Conservation (phyloP, 192 early-diverging fungal species). For the Dimargaris verticillata region DNA sequence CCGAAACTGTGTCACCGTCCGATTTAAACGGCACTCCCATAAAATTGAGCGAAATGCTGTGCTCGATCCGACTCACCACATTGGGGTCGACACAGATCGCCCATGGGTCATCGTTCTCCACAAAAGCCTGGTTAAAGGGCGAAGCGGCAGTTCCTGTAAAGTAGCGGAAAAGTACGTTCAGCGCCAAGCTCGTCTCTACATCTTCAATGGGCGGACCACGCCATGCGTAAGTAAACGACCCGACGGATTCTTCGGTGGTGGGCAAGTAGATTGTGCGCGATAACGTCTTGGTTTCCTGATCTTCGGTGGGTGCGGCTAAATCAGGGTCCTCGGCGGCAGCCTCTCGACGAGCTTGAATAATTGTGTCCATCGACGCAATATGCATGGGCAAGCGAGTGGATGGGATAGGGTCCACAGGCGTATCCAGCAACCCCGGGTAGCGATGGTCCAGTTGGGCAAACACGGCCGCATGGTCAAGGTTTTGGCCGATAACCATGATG, state of each 20-base stretch:
- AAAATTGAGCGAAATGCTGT: slow-evolving; percentile 43
- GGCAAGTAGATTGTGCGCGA: slow-evolving; percentile 34
- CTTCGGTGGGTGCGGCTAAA: slow-evolving; percentile 21
- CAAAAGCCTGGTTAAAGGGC: slow-evolving; percentile 59
- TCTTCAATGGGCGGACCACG: slow-evolving; percentile 50
- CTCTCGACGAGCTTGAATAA: slow-evolving; percentile 9
- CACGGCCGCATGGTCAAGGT: slow-evolving; percentile 23
- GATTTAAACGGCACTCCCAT: slow-evolving; percentile 33
- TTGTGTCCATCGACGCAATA: neutral
- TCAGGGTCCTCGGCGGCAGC: no score
- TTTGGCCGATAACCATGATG: slow-evolving; percentile 41
- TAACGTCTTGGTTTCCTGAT: slow-evolving; percentile 17
- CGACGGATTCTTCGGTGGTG: slow-evolving; percentile 36
- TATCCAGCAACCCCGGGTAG: slow-evolving; percentile 30
- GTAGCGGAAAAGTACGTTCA: slow-evolving; percentile 58
- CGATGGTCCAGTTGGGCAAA: slow-evolving; percentile 18
- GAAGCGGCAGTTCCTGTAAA: slow-evolving; percentile 51
- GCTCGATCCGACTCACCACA: slow-evolving; percentile 32
- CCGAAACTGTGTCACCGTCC: slow-evolving; percentile 16
- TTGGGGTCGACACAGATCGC: slow-evolving; percentile 43
- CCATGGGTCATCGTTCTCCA: slow-evolving; percentile 45
- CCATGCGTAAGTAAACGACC: slow-evolving; percentile 50
- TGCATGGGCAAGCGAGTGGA: neutral
- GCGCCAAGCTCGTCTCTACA: slow-evolving; percentile 33
- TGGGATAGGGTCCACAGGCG: slow-evolving; percentile 16